Conservation (phyloP, 176 grass and related monocot species). For the Musa acuminata region DNA sequence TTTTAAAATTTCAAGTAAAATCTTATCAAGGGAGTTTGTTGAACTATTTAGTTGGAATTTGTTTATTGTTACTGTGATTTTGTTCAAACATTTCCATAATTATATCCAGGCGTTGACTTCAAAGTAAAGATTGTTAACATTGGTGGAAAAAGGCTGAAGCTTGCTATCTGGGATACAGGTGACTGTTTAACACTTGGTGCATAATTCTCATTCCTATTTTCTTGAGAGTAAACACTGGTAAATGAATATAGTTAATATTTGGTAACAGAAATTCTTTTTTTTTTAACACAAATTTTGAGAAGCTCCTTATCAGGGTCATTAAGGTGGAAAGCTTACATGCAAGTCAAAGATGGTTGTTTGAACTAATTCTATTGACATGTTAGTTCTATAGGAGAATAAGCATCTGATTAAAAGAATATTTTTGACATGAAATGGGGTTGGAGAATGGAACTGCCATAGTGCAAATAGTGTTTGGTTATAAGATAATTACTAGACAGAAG, state of each 20-base stretch:
- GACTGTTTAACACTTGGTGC: not conserved
- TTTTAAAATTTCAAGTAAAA: too few species aligned
- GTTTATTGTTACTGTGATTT: not conserved
- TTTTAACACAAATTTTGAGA: not conserved
- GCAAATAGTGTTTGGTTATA: not conserved
- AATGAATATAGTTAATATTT: too few species aligned
- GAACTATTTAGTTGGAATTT: not conserved
- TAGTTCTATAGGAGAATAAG: not conserved
- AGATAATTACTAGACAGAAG: not conserved
- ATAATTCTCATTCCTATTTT: not conserved
- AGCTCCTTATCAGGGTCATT: not conserved
- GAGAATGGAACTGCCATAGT: not conserved
- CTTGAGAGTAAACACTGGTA: too few species aligned
- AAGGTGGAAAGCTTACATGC: too few species aligned
- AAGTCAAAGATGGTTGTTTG: not conserved
- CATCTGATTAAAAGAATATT: too few species aligned
- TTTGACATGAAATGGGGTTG: not conserved
- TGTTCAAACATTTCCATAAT: not conserved
- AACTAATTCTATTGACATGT: not conserved
- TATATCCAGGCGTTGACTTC: constrained; percentile 74
- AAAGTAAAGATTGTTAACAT: constrained; percentile 97
- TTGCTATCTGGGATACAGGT: constrained; percentile 99
- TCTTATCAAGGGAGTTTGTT: too few species aligned
- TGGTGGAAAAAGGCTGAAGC: constrained; percentile 87
- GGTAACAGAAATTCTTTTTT: too few species aligned